Base-by-base conservation (phyloP, 495 filamentous ascomycete species). In the Penicillium pulvis region DNA sequence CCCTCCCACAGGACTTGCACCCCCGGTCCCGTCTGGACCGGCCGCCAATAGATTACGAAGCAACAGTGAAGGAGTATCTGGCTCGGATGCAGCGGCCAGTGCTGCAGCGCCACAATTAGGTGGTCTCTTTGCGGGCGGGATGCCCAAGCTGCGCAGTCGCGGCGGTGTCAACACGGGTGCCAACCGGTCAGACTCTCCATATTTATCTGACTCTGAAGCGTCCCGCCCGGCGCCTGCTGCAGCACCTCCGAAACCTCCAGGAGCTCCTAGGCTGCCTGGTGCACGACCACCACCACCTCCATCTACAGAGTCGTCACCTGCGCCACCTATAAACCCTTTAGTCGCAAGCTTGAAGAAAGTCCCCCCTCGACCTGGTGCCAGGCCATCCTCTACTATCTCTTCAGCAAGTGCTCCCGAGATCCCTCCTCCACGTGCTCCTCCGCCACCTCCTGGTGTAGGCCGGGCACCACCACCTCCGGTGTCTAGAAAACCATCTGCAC, bases 131-230 rank as follows among this genome's bases (percentile, higher is more conserved):
- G 92, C 91, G 9, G 92, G 92, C 31, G 95, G 93, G 31, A 98
- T 98, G 81, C 94, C 94, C 3, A 98, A 97, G 75, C 67, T 98
- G 60, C 87, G 88, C 71, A 97, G 92, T 75, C 86, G 89, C 26
- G 92, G 89, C 23, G 94, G 93, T 20, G 79, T 98, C 54, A 86
- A 96, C 72, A 97, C 94, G 12, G 93, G 93, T 71, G 92, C 91
- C 62, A 87, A 79, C 66, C 83, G 79, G 43, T 10, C n/a, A 63
- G 87, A 87, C 47, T 85, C 91, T 23, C 82, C 90, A 53, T 94
- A 96, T 65, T 76, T 87, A 24, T 91, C 91, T 35, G 91, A 95
- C 61, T 85, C 89, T 12, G 91, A 95, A 61, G 79, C 80, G n/a
- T 81, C 83, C 46, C 65, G 66, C 45, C 66, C 55, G 56, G 55